Evolutionary conservation across 805 yeast species (phyloP), one percentile per base, ranked within the genome.

Genomic region (Blastobotrys muscicola): DNA sequence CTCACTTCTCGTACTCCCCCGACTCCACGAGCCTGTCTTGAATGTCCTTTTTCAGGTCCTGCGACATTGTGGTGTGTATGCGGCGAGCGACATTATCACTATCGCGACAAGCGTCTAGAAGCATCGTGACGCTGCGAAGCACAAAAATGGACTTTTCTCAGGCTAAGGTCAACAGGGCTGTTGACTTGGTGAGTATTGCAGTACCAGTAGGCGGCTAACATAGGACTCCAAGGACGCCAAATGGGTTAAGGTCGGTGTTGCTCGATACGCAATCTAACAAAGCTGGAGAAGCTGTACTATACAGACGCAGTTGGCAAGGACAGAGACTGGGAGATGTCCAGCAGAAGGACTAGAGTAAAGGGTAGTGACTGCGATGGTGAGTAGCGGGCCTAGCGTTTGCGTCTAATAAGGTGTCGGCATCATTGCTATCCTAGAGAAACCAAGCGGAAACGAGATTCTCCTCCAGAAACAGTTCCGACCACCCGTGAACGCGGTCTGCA

Each of bases 251-350:
- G 63, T 54, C 46, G 3, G 58, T 30, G 11, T 16, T 10, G 65
- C 10, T 4, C 12, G 14, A 29, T 12, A 30, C 3, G 12, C 15
- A 10, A n/a, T 31, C 15, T 65, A 20, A 60, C 48, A 52, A 55
- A 72, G 15, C 45, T 50, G n/a, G 33, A 53, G 43, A 47, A 47
- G 26, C 68, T 71, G 38, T 64, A 74, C 69, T 69, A 72, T 33
- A 44, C 53, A 61, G 73, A 58, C 38, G 59, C 59, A 12, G 26
- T 33, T 12, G 57, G 62, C 33, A 15, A 45, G 46, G 56, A 65
- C 85, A 72, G 97, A 34, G 81, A 78, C 41, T 90, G 97, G 97
- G 98, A 90, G 62, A 80, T 79, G 75, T 94, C 95, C 2, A 75
- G 82, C 1, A 71, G 96, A 48, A 74, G 76, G 40, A 87, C 96